Base-by-base conservation (phyloP, 129 eudicot species). In the Silybum marianum region DNA sequence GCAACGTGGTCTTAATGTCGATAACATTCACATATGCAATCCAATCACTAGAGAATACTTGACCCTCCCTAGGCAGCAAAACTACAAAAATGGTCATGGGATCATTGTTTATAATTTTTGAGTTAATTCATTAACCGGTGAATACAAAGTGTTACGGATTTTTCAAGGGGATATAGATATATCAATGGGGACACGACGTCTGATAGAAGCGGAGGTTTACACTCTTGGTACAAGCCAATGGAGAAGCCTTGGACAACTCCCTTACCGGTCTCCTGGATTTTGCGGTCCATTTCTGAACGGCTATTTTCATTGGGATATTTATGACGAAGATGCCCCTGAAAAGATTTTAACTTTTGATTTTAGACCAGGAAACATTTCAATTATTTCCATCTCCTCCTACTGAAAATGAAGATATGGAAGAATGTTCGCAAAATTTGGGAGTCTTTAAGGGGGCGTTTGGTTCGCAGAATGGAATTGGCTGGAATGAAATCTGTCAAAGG, bases 201-300 rank as follows among this genome's bases (percentile, higher is more conserved):
- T 81, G 67, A 44, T 72, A 26, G 85, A 78, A 72, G 83, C 80
- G 11, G 82, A 76, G 71, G 78, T 88, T 28, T 90, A 88, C 79
- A 86, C 89, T 14, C 86, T 80, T 74, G 89, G 90, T 68, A 82
- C 86, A 8, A 86, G 85, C 14, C 60, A 69, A 23, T 90, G 90
- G 91, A 82, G 92, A 79, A 72, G 60, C 32, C 72, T 82, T 16
- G 81, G 81, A 2, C 62, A 32, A 32, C 67, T 22, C 39, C 79
- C 74, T 12, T 74, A 78, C 25, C 22, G 40, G 44, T 48, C 60
- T 26, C 0, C 0, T 1, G 23, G 32, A 6, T 18, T 11, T 1
- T 0, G 2, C 2, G 76, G 83, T 0, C 32, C 58, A 7, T 76
- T 82, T 42, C 7, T 76, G 44, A 82, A 84, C 1, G 88, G 85